Percentiles rank a stretch among this genome's conserved stretches.
Evolutionary conservation across 129 eudicot genomes (phyloP).

Genomic region (Heracleum sosnowskyi): DNA sequence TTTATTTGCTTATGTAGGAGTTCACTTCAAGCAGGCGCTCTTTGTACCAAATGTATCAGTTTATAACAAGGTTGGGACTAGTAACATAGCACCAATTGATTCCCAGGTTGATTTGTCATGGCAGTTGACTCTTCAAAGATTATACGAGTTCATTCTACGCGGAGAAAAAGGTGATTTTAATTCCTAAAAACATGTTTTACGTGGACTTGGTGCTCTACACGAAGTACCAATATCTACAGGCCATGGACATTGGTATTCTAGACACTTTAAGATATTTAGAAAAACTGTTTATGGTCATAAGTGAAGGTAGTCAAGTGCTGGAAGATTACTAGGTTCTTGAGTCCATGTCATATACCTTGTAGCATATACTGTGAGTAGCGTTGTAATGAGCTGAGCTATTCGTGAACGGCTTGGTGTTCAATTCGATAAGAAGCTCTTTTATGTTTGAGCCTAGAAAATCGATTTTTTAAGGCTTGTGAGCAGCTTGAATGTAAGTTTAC

Average conservation of each 20-base stretch:
- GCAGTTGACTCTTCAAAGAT: constrained; percentile 75
- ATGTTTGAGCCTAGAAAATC: neutral
- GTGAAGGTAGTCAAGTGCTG: neutral
- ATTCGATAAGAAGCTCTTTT: neutral
- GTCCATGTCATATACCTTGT: neutral
- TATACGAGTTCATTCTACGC: constrained; percentile 51
- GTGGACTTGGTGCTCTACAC: neutral
- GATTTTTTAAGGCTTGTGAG: neutral
- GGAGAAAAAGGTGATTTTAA: constrained; percentile 38
- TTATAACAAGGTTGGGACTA: constrained; percentile 68
- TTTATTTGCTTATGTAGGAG: constrained; percentile 41
- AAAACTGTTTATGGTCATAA: neutral
- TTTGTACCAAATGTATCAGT: constrained; percentile 92
- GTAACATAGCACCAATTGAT: constrained; percentile 37
- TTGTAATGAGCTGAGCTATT: neutral
- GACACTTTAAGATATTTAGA: neutral
- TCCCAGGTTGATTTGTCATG: constrained; percentile 67
- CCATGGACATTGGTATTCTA: neutral
- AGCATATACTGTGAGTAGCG: neutral
- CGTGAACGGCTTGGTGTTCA: neutral
- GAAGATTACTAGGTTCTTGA: neutral
- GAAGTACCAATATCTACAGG: neutral
- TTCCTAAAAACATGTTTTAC: neutral
- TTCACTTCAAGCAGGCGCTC: constrained; percentile 67
- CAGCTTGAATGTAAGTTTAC: neutral